A percentile compares a stretch with the other conserved stretches of the same genome.
Evolutionary conservation across 140 eudicot genomes (phyloP).

Genomic region (Flaveria floridana): DNA sequence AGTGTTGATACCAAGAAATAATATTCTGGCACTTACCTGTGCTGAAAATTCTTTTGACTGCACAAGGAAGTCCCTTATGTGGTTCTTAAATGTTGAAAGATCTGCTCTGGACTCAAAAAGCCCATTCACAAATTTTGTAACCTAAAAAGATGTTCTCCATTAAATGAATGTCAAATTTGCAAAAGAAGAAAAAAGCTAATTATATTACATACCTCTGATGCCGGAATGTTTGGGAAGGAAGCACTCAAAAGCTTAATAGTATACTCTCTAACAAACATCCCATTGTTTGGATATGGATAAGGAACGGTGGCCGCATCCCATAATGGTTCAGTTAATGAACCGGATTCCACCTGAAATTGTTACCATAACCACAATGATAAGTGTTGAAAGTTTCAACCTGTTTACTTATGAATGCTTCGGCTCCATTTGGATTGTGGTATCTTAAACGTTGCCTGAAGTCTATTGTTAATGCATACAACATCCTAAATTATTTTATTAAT

Average conservation of each 20-base stretch:
- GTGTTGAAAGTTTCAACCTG: not conserved
- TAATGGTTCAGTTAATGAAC: slow-evolving; percentile 71
- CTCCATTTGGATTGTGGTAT: not conserved
- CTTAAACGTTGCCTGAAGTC: not conserved
- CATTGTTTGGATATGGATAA: slow-evolving; percentile 77
- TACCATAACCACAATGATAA: not conserved
- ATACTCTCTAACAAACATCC: slow-evolving; percentile 74
- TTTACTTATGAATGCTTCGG: not conserved
- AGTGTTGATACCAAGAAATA: not conserved
- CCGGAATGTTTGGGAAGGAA: slow-evolving; percentile 94
- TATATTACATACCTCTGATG: slow-evolving; percentile 55
- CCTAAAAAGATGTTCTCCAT: slow-evolving; percentile 41
- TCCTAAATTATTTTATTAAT: not conserved
- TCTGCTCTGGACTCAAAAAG: slow-evolving; percentile 74
- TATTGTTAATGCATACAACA: not conserved
- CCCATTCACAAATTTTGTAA: slow-evolving; percentile 80
- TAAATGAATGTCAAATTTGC: not conserved
- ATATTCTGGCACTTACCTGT: slow-evolving; percentile 53
- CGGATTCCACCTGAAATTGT: slow-evolving; percentile 71
- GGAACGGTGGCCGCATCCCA: slow-evolving; percentile 85
- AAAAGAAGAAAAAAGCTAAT: not conserved
- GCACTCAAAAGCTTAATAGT: slow-evolving; percentile 86
- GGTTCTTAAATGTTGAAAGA: slow-evolving; percentile 73
- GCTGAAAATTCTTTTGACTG: slow-evolving; percentile 97
- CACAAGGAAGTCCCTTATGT: slow-evolving; percentile 91